Conservation (phyloP, 2,329 filamentous ascomycete species). For the Coniosporium tulheliwenetii region DNA sequence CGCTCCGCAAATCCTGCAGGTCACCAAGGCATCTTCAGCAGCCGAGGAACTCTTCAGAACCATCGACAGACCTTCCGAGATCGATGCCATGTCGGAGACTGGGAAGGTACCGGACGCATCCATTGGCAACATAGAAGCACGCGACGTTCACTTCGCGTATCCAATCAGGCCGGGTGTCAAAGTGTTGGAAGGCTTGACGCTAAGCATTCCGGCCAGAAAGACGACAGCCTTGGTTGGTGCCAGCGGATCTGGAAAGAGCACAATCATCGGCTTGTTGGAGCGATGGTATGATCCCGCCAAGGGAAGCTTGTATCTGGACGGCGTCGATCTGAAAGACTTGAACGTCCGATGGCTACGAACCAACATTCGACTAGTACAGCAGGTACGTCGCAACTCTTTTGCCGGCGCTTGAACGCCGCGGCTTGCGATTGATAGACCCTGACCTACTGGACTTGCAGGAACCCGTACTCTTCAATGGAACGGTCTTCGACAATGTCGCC, state of each 20-base stretch:
- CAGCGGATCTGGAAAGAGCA: conserved; percentile 26
- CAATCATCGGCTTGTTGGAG: conserved; percentile 20
- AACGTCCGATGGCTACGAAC: conserved; percentile 9
- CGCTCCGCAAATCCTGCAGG: conserved; percentile 22
- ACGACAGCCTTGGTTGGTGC: conserved; percentile 28
- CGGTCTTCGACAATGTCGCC: conserved; percentile 19
- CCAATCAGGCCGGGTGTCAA: conserved; percentile 22
- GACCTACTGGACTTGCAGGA: conserved; percentile 11
- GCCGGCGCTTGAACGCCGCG: too few species aligned
- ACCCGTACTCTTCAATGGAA: conserved; percentile 18
- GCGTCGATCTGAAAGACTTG: conserved; percentile 18
- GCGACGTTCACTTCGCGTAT: conserved; percentile 46
- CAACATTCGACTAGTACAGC: conserved; percentile 1
- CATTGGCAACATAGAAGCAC: conserved; percentile 39
- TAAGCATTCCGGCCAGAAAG: conserved; percentile 20
- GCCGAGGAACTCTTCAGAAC: conserved; percentile 25
- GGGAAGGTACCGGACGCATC: conserved; percentile 10
- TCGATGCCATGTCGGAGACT: conserved; percentile 19
- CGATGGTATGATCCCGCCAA: conserved; percentile 21
- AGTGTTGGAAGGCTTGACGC: conserved; percentile 20
- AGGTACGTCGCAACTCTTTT: conserved; percentile 8
- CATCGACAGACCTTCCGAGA: conserved; percentile 23
- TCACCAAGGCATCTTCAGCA: conserved; percentile 26
- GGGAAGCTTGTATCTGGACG: conserved; percentile 19
- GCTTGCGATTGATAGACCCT: too few species aligned